These are phyloP conservation scores for Tardiomyces depauwii DNA, from an alignment of 1,139 yeast species.

Conservation along the genomic window DNA sequence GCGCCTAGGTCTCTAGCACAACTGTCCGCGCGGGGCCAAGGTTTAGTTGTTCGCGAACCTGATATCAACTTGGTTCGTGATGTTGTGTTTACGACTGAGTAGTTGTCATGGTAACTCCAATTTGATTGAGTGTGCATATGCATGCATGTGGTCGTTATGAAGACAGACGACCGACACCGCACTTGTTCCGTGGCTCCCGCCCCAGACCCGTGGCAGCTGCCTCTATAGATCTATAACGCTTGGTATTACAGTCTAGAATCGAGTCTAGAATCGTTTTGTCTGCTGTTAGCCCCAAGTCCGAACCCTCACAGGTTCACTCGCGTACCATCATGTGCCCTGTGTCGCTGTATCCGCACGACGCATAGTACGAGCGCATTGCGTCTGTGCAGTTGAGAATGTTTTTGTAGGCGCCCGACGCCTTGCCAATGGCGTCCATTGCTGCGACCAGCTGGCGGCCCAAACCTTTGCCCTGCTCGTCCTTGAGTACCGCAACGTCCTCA, in stretches of 20 bases:
- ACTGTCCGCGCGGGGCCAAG: no score
- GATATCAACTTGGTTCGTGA: no score
- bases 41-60: no score
- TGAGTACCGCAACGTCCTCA: slow-evolving; percentile 82
- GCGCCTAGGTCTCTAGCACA: no score
- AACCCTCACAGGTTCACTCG: neutral
- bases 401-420: slow-evolving; percentile 52
- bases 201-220: no score
- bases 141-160: no score
- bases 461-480: slow-evolving; percentile 63
- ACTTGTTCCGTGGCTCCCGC: no score
- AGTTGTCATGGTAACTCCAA: no score
- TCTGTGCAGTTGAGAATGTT: slow-evolving; percentile 66
- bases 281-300: neutral
- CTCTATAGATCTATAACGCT: slow-evolving; percentile 1
- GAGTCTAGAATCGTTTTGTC: slow-evolving; percentile 1
- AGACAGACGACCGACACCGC: no score
- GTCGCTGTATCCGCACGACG: slow-evolving; percentile 52
- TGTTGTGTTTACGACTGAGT: no score
- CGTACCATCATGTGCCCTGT: slow-evolving; percentile 20
- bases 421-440: slow-evolving; percentile 43
- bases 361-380: slow-evolving; percentile 57
- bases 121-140: no score
- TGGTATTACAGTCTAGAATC: no score
- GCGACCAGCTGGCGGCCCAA: slow-evolving; percentile 38